phyloP scores from a whole-genome alignment of 805 yeast species.

The Myxozyma monticola region DNA sequence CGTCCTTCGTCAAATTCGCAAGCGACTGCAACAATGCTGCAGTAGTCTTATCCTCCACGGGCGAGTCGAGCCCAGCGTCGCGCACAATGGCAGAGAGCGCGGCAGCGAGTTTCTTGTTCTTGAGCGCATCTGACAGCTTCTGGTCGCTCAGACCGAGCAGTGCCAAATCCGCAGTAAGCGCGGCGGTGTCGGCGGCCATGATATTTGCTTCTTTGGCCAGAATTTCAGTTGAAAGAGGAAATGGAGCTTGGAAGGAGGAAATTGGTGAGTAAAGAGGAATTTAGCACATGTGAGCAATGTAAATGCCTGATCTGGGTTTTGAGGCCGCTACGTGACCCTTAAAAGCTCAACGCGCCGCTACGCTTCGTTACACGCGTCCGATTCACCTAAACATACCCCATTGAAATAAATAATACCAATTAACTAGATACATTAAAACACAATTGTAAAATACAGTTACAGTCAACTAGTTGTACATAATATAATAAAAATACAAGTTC shows the following conservation, averaged over 20 bases:
- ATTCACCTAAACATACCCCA: no score
- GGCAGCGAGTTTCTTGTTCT: conserved; percentile 79
- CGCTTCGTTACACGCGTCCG: no score
- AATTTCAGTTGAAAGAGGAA: neutral
- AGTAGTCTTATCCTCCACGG: conserved; percentile 51
- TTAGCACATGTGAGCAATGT: no score
- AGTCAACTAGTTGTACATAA: no score
- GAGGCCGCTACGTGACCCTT: no score
- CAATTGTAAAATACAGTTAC: no score
- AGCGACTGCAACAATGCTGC: conserved; percentile 71
- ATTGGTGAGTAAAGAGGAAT: neutral
- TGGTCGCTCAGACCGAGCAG: conserved; percentile 29
- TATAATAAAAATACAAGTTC: no score
- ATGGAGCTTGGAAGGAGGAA: neutral
- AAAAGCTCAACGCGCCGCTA: no score
- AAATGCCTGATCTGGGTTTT: no score
- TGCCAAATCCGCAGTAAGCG: conserved; percentile 15
- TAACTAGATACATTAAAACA: no score
- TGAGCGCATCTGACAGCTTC: conserved; percentile 75
- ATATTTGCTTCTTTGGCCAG: no score
- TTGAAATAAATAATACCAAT: no score
- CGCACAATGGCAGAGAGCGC: conserved; percentile 62
- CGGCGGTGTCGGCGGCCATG: neutral
- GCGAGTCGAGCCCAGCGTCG: conserved; percentile 42
- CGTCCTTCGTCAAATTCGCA: conserved; percentile 36